These are phyloP conservation scores for Suaeda aralocaspica DNA, from an alignment of 148 eudicot genomes.

Conservation along the genomic window DNA sequence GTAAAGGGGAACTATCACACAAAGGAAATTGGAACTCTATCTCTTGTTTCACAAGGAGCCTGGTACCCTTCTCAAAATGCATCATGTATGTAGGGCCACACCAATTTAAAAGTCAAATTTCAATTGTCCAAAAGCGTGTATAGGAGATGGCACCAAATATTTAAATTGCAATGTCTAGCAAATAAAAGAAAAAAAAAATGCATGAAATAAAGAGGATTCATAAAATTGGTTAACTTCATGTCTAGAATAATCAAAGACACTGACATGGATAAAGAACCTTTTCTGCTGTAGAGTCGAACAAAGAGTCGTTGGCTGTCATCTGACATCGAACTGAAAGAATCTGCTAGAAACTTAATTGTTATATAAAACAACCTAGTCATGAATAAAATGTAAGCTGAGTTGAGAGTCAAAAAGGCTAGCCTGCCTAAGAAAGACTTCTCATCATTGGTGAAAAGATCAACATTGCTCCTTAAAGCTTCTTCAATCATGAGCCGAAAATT, in stretches of 20 bases:
- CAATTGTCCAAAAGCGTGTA: background rate
- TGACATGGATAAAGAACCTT: conserved; percentile 43
- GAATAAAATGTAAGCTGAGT: background rate
- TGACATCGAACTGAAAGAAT: conserved; percentile 58
- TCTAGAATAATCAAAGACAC: background rate
- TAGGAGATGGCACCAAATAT: background rate
- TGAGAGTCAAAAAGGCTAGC: background rate
- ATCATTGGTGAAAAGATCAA: conserved; percentile 54
- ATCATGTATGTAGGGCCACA: background rate
- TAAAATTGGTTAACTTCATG: background rate
- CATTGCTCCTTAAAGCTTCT: conserved; percentile 56
- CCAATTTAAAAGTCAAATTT: background rate
- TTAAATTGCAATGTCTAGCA: background rate
- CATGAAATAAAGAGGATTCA: background rate
- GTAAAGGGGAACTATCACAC: background rate
- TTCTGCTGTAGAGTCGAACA: conserved; percentile 79
- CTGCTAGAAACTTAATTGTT: conserved; percentile 36
- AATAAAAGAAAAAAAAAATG: background rate
- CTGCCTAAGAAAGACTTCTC: conserved; percentile 67
- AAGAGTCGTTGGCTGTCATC: conserved; percentile 91
- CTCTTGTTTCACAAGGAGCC: background rate
- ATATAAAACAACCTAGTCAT: conserved; percentile 13
- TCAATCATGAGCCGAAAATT: conserved; percentile 62
- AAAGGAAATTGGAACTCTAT: background rate
- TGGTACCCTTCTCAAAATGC: background rate